Conservation (phyloP, 1,284 basidiomycete species). For the Papiliotrema laurentii region DNA sequence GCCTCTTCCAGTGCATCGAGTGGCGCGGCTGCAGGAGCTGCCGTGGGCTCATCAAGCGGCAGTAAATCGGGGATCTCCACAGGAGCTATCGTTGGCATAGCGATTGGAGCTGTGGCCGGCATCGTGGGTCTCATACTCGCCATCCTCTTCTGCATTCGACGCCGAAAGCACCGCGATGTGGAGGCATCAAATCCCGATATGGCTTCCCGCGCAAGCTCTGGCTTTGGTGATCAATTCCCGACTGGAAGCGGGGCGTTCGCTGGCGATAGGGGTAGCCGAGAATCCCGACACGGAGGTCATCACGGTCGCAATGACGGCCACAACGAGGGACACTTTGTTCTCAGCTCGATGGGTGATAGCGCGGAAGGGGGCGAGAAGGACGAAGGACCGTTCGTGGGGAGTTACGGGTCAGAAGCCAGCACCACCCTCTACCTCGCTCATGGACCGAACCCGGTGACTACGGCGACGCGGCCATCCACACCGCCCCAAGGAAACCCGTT, state of each 20-base stretch:
- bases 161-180: not conserved
- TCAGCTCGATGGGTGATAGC: conserved; percentile 1
- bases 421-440: not conserved
- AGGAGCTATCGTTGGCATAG: conserved; percentile 41
- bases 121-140: conserved; percentile 20
- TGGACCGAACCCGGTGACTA: not conserved
- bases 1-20: not conserved
- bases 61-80: conserved; percentile 13
- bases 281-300: not conserved
- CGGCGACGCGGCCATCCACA: not conserved
- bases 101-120: conserved; percentile 32
- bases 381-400: not conserved
- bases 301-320: not conserved
- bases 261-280: not conserved
- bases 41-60: not conserved
- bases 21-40: not conserved
- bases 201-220: not conserved
- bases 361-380: not conserved
- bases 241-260: not conserved
- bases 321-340: not conserved
- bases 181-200: not conserved
- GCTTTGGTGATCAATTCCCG: not conserved
- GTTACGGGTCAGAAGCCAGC: not conserved
- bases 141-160: conserved; percentile 19
- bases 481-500: not conserved